These are phyloP conservation scores for Sclerotinia minor DNA, from an alignment of 2,329 filamentous ascomycete species.

Conservation along the genomic window DNA sequence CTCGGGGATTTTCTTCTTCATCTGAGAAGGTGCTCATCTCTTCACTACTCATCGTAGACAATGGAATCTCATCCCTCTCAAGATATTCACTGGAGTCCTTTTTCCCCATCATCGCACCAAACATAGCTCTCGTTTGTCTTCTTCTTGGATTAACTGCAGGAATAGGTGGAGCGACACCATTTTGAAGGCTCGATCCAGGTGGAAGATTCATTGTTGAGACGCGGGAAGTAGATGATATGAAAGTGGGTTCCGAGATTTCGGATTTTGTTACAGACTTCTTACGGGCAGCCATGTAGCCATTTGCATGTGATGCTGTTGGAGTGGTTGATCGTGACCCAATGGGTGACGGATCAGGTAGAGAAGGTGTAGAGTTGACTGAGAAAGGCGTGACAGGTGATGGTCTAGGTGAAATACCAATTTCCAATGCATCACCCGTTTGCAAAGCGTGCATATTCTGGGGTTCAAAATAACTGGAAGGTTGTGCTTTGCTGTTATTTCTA, in stretches of 20 bases:
- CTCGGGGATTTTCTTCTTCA: slow-evolving; percentile 37
- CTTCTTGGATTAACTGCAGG: slow-evolving; percentile 41
- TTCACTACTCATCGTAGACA: slow-evolving; percentile 38
- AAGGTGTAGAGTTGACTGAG: slow-evolving; percentile 39
- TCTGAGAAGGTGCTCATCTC: slow-evolving; percentile 42
- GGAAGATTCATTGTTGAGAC: slow-evolving; percentile 40
- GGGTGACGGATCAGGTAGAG: slow-evolving; percentile 34
- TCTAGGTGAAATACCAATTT: slow-evolving; percentile 37
- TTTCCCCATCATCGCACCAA: slow-evolving; percentile 35
- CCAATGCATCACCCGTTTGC: slow-evolving; percentile 31
- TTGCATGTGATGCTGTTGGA: slow-evolving; percentile 30
- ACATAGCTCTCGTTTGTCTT: slow-evolving; percentile 40
- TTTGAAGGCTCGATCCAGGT: slow-evolving; percentile 37
- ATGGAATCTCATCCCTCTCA: slow-evolving; percentile 33
- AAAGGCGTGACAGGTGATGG: slow-evolving; percentile 40
- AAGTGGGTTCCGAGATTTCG: slow-evolving; percentile 41
- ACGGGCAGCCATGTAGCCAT: slow-evolving; percentile 29
- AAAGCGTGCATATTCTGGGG: slow-evolving; percentile 32
- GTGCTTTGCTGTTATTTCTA: slow-evolving; percentile 38
- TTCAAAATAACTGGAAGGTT: slow-evolving; percentile 35
- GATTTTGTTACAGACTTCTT: slow-evolving; percentile 41
- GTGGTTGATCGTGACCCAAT: slow-evolving; percentile 32
- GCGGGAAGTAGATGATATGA: slow-evolving; percentile 41
- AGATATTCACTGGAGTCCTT: slow-evolving; percentile 31
- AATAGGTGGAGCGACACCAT: slow-evolving; percentile 39